Evolutionary conservation across 1,139 yeast genomes (phyloP), one percentile per base, ranked within the genome.

Genomic region (Hansenula anomala): DNA sequence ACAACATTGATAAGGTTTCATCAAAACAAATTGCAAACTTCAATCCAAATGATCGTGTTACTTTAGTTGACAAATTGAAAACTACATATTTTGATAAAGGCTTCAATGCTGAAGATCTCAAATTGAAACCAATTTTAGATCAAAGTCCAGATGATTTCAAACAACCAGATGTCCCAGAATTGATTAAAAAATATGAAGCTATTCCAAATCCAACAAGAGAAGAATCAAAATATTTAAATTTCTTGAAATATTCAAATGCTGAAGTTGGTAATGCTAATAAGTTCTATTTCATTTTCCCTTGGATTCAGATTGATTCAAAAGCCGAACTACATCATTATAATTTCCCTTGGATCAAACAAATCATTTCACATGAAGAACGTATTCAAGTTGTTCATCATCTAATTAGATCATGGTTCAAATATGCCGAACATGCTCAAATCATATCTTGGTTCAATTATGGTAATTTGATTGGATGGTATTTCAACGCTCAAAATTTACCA

Each of bases 381-480:
- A 72, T 66, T 42, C 60, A 66, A 40, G 66, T 71, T 11, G 59
- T 78, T 44, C 80, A 75, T 43, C 79, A 73, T 44, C 56, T 77
- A 61, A 63, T 71, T 31, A 56, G 80, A 31, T 70, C 75, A 1
- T 80, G 86, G 85, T 69, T 77, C 45, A 67, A 66, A 47, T 77
- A 78, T 54, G 64, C 77, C 14, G 70, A 69, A 36, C 63, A 69
- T 28, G 68, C 72, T 39, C 68, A 65, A 9, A 59, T 77, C 25
- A 64, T 70, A 30, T 62, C 75, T 11, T 78, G 85, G 83, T 63
- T 78, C 36, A 78, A 80, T 40, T 80, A 78, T 52, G 87, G 87
- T 14, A 72, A 80, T 13, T 60, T 78, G 31, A 63, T 80, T 34
- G 85, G 85, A 11, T 80, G 86, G 86, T 71, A 71, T 43, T 79